These are phyloP conservation scores for Fusarium armeniacum DNA, from an alignment of 2,329 filamentous ascomycete species.

Conservation along the genomic window DNA sequence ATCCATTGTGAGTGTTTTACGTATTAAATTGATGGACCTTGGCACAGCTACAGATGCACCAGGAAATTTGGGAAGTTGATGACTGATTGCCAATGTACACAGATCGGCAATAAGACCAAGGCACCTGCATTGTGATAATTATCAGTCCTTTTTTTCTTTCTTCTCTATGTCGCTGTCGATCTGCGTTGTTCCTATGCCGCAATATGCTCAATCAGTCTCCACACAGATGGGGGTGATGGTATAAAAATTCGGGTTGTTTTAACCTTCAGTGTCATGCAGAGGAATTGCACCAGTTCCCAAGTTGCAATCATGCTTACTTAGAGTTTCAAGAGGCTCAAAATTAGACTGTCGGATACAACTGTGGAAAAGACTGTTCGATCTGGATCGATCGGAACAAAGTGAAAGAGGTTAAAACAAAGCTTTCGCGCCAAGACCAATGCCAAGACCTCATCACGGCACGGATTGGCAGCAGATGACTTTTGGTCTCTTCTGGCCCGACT, in stretches of 20 bases:
- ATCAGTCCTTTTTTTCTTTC: not conserved
- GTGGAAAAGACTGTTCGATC: not conserved
- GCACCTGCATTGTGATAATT: not conserved
- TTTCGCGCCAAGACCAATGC: constrained; percentile 44
- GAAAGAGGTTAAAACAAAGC: constrained; percentile 46
- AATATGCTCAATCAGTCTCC: not conserved
- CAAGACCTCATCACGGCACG: constrained; percentile 37
- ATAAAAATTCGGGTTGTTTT: not conserved
- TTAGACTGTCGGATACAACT: not conserved
- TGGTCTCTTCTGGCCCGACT: constrained; percentile 24
- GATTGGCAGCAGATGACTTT: constrained; percentile 20
- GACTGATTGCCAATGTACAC: not conserved
- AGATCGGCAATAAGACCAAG: not conserved
- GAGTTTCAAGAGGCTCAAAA: constrained; percentile 7
- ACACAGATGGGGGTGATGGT: not conserved
- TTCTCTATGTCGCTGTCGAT: not conserved
- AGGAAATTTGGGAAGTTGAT: not conserved
- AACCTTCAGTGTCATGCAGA: not conserved
- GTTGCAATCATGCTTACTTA: not conserved
- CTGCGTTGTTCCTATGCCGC: not conserved
- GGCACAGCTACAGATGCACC: constrained; percentile 1
- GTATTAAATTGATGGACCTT: constrained; percentile 6
- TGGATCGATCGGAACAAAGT: constrained; percentile 28
- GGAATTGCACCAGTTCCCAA: not conserved
- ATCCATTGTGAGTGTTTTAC: not conserved